These are phyloP conservation scores for Lodderomyces theae DNA, from an alignment of 1,139 yeast species.

Conservation along the genomic window DNA sequence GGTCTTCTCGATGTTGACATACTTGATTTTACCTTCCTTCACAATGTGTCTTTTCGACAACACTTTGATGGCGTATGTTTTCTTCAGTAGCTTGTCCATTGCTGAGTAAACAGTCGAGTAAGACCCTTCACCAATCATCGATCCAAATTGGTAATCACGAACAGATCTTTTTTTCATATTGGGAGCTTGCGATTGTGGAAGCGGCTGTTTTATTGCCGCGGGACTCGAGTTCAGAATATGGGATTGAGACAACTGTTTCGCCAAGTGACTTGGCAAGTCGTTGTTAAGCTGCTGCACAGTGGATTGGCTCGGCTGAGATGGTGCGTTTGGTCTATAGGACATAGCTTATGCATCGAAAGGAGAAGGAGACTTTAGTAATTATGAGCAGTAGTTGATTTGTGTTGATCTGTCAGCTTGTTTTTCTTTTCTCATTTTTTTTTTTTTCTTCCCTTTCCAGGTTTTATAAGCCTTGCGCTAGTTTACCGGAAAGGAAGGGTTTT, in stretches of 20 bases:
- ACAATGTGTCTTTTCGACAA: slow-evolving; percentile 72
- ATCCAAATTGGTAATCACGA: slow-evolving; percentile 69
- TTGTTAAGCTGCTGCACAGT: background rate
- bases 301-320: slow-evolving; percentile 1
- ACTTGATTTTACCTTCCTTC: slow-evolving; percentile 74
- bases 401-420: background rate
- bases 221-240: slow-evolving; percentile 1
- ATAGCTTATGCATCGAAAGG: background rate
- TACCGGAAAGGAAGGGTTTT: background rate
- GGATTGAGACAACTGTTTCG: slow-evolving; percentile 3
- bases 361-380: slow-evolving; percentile 1
- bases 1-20: slow-evolving; percentile 75
- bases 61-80: slow-evolving; percentile 71
- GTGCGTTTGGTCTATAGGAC: slow-evolving; percentile 1
- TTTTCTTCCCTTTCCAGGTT: background rate
- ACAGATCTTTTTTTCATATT: slow-evolving; percentile 37
- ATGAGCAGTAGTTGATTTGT: background rate
- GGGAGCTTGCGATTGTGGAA: slow-evolving; percentile 3
- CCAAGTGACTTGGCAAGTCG: slow-evolving; percentile 1
- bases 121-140: slow-evolving; percentile 76
- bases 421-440: background rate
- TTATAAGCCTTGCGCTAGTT: background rate
- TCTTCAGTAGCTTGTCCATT: slow-evolving; percentile 52
- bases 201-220: slow-evolving; percentile 7
- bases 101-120: slow-evolving; percentile 76